phyloP scores from a whole-genome alignment of 176 grass and related monocot species.

The Carex scoparia region DNA sequence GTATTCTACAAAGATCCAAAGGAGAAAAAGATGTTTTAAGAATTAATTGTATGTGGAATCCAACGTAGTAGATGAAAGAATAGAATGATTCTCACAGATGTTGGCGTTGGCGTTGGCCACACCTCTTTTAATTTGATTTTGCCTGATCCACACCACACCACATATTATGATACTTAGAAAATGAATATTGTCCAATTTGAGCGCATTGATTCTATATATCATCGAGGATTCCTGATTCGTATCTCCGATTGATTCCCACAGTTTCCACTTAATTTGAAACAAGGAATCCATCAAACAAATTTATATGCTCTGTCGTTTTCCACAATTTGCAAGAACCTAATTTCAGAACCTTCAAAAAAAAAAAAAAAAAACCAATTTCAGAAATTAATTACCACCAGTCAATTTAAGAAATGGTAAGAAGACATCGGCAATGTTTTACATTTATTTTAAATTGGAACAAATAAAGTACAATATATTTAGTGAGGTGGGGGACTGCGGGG shows the following conservation, averaged over 20 bases:
- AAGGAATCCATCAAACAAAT: not conserved
- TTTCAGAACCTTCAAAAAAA: not conserved
- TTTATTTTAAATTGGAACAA: no score
- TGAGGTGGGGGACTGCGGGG: no score
- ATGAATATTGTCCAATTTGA: not conserved
- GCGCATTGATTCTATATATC: not conserved
- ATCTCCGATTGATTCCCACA: not conserved
- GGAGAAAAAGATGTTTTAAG: not conserved
- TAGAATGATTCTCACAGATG: not conserved
- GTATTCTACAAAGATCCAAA: not conserved
- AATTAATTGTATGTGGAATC: not conserved
- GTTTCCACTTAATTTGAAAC: not conserved
- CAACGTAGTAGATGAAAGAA: not conserved
- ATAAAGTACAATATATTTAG: no score
- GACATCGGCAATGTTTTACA: no score
- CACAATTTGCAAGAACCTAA: not conserved
- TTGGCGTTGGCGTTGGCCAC: not conserved
- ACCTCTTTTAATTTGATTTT: not conserved
- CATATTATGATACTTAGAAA: not conserved
- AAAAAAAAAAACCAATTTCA: not conserved
- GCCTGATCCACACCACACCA: not conserved
- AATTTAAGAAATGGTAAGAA: no score
- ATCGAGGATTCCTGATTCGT: not conserved
- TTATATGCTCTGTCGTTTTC: not conserved
- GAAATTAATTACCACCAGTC: not conserved